Evolutionary conservation across 1,284 basidiomycete genomes (phyloP).

Genomic region (Naganishia sp.): DNA sequence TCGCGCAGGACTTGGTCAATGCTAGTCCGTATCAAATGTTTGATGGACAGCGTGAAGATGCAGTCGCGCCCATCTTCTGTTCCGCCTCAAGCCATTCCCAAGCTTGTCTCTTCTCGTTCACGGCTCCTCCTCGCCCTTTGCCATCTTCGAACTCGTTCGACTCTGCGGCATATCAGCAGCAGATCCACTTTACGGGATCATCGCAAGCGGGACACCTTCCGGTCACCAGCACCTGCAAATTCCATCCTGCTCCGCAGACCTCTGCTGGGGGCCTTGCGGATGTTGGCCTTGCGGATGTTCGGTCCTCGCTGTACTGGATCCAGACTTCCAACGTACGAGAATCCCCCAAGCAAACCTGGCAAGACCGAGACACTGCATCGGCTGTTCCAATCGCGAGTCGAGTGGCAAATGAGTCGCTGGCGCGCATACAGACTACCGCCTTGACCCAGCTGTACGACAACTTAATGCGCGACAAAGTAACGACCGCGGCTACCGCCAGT

Average conservation of each 20-base stretch:
- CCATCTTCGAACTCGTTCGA: background rate
- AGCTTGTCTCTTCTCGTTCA: slow-evolving; percentile 1
- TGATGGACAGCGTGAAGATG: background rate
- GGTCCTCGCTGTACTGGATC: slow-evolving; percentile 7
- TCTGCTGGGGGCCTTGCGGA: background rate
- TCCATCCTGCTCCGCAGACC: too few relatives aligned
- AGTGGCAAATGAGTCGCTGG: background rate
- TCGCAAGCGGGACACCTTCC: too few relatives aligned
- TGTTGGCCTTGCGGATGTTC: background rate
- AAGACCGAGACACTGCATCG: background rate
- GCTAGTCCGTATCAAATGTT: too few relatives aligned
- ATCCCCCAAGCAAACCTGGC: background rate
- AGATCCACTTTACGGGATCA: too few relatives aligned
- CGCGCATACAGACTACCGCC: slow-evolving; percentile 9
- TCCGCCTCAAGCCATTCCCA: background rate
- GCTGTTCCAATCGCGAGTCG: background rate
- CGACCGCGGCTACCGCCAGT: background rate
- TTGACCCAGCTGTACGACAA: background rate
- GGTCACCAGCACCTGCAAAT: too few relatives aligned
- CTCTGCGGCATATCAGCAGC: too few relatives aligned
- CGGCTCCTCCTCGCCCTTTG: background rate
- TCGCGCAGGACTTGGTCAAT: background rate
- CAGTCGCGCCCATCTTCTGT: background rate
- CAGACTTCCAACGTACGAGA: slow-evolving; percentile 17
- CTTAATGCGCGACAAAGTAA: too few relatives aligned